phyloP scores from a whole-genome alignment of 2,329 filamentous ascomycete genomes.

The Dichotomopilus funicola region DNA sequence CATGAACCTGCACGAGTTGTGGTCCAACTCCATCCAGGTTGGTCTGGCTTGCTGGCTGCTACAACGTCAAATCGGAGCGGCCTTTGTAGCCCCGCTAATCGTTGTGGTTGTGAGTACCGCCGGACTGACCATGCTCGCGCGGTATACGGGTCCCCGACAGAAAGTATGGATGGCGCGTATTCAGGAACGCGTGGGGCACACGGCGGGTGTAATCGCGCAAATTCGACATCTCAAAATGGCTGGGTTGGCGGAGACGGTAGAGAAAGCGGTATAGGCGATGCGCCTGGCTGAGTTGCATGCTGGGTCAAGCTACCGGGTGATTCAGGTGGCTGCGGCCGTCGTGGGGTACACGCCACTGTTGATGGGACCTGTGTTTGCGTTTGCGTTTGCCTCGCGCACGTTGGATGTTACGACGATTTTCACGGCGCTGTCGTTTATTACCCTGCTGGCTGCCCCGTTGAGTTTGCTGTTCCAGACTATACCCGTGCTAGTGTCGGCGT shows the following conservation, averaged over 20 bases:
- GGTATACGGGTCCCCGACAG: conserved; percentile 21
- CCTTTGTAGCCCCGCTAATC: conserved; percentile 29
- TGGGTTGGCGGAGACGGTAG: conserved; percentile 26
- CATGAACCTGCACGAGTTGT: conserved; percentile 29
- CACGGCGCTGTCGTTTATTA: conserved; percentile 20
- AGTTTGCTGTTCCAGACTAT: conserved; percentile 17
- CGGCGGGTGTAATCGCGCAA: conserved; percentile 35
- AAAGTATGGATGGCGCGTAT: conserved; percentile 38
- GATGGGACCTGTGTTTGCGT: conserved; percentile 32
- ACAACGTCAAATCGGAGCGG: conserved; percentile 27
- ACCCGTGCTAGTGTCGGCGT: conserved; percentile 15
- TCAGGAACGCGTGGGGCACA: conserved; percentile 37
- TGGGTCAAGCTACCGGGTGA: conserved; percentile 25
- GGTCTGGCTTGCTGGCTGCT: conserved; percentile 31
- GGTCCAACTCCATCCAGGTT: conserved; percentile 30
- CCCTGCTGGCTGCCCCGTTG: conserved; percentile 18
- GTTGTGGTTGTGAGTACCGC: conserved; percentile 24
- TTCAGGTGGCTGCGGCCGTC: conserved; percentile 24
- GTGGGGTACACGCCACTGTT: conserved; percentile 31
- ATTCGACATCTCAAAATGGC: conserved; percentile 43
- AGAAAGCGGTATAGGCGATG: conserved; percentile 23
- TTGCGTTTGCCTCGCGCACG: conserved; percentile 19
- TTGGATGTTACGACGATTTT: conserved; percentile 18
- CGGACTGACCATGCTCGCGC: conserved; percentile 16
- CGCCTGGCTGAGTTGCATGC: conserved; percentile 27